Conservation (phyloP, 805 yeast species). For the Ogataea trehaloabstinens region DNA sequence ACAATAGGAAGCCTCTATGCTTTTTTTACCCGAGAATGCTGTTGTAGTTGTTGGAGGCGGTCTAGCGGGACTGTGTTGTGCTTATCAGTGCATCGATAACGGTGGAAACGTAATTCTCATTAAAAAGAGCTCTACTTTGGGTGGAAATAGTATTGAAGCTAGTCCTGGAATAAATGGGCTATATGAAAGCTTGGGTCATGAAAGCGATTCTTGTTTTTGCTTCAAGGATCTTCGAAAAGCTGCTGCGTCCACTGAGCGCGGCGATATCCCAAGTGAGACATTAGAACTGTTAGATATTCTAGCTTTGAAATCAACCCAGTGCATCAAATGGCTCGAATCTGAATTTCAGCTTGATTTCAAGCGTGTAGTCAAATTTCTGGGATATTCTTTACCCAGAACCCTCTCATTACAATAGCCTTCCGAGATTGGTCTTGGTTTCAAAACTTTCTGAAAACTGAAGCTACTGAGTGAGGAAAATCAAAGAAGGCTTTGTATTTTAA, state of each 20-base stretch:
- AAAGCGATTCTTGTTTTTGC: slow-evolving; percentile 57
- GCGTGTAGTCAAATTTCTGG: slow-evolving; percentile 6
- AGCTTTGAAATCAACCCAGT: slow-evolving; percentile 56
- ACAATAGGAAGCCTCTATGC: no score
- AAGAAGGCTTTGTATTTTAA: slow-evolving; percentile 30
- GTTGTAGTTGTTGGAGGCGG: slow-evolving; percentile 65
- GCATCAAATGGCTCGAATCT: slow-evolving; percentile 73
- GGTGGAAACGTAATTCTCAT: slow-evolving; percentile 55
- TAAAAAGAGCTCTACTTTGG: slow-evolving; percentile 55
- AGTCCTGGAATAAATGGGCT: slow-evolving; percentile 71
- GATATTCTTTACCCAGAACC: slow-evolving; percentile 16
- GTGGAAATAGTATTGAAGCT: slow-evolving; percentile 63
- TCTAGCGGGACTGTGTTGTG: slow-evolving; percentile 61
- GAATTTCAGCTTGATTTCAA: slow-evolving; percentile 50
- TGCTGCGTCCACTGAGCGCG: slow-evolving; percentile 40
- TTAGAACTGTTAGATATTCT: slow-evolving; percentile 37
- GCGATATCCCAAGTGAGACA: slow-evolving; percentile 54
- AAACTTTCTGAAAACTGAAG: slow-evolving; percentile 48
- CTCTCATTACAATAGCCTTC: slow-evolving; percentile 31
- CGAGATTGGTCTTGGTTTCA: slow-evolving; percentile 60
- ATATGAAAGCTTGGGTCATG: slow-evolving; percentile 41
- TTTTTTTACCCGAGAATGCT: slow-evolving; percentile 32
- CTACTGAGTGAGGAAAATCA: slow-evolving; percentile 35
- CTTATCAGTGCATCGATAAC: slow-evolving; percentile 41
- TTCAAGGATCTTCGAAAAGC: slow-evolving; percentile 67